Evolutionary conservation across 2,329 filamentous ascomycete genomes (phyloP).

Genomic region (Clonostachys rosea): DNA sequence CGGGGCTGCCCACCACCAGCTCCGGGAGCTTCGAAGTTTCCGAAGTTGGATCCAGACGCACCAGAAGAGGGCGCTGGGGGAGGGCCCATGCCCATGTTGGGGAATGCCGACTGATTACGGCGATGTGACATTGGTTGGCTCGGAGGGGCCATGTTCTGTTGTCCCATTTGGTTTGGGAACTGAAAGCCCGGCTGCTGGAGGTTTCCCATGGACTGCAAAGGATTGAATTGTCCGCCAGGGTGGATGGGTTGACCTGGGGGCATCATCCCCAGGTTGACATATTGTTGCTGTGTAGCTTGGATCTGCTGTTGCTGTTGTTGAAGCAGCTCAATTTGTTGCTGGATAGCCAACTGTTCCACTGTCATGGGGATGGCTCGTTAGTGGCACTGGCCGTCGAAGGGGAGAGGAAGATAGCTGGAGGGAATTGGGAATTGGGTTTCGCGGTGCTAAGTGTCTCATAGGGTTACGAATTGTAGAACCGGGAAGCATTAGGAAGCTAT

Average conservation of each 20-base stretch:
- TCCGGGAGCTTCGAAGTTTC: slow-evolving; percentile 66
- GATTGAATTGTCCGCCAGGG: slow-evolving; percentile 67
- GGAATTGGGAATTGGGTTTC: neutral
- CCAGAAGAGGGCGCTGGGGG: slow-evolving; percentile 91
- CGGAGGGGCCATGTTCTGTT: slow-evolving; percentile 65
- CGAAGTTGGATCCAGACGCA: slow-evolving; percentile 72
- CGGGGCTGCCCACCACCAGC: slow-evolving; percentile 7
- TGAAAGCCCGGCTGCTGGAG: slow-evolving; percentile 83
- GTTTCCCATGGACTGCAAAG: slow-evolving; percentile 75
- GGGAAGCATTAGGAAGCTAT: neutral
- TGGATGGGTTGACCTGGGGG: slow-evolving; percentile 74
- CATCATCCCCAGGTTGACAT: slow-evolving; percentile 96
- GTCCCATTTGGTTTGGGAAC: slow-evolving; percentile 74
- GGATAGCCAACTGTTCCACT: slow-evolving; percentile 98
- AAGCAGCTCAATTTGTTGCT: slow-evolving; percentile 95
- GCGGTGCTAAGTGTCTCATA: neutral
- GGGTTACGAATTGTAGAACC: neutral
- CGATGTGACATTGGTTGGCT: slow-evolving; percentile 83
- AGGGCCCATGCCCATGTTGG: slow-evolving; percentile 84
- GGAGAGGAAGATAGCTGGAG: neutral
- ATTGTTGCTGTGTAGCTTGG: slow-evolving; percentile 93
- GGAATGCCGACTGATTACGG: slow-evolving; percentile 95
- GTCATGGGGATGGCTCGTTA: slow-evolving; percentile 8
- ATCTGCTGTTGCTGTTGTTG: slow-evolving; percentile 98
- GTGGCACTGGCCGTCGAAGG: neutral